phyloP scores from a whole-genome alignment of 768 basidiomycete species.

The Russula lepida region DNA sequence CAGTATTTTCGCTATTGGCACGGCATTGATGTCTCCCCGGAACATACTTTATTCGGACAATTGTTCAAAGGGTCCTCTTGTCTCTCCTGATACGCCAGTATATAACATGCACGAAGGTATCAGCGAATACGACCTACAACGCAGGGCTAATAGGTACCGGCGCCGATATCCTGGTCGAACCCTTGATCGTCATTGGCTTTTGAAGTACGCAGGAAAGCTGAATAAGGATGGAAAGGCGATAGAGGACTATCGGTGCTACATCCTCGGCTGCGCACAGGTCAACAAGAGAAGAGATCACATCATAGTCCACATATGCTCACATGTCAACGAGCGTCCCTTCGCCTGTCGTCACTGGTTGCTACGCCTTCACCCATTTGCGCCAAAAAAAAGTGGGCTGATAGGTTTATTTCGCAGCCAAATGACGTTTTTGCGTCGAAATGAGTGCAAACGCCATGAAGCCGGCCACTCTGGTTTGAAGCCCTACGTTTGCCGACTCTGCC shows the following conservation, averaged over 20 bases:
- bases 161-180: conserved; percentile 45
- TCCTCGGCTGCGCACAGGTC: conserved; percentile 53
- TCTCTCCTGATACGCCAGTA: conserved; percentile 35
- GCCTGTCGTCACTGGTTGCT: conserved; percentile 52
- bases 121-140: conserved; percentile 42
- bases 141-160: conserved; percentile 47
- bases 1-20: background rate
- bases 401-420: conserved; percentile 37
- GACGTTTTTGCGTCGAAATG: conserved; percentile 65
- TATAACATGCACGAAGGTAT: conserved; percentile 60
- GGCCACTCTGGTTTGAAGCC: conserved; percentile 54
- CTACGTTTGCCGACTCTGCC: conserved; percentile 49
- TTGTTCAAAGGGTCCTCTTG: background rate
- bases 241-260: conserved; percentile 59
- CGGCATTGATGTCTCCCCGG: background rate
- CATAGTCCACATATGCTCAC: conserved; percentile 62
- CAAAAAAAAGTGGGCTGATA: conserved; percentile 10
- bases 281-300: conserved; percentile 74
- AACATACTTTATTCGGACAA: background rate
- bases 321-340: conserved; percentile 61
- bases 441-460: conserved; percentile 67
- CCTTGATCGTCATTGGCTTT: conserved; percentile 59
- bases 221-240: conserved; percentile 48
- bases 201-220: conserved; percentile 59
- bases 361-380: background rate